Evolutionary conservation across 371 early-diverging fungal genomes (phyloP).

Genomic region (Rhizopus delemar): DNA sequence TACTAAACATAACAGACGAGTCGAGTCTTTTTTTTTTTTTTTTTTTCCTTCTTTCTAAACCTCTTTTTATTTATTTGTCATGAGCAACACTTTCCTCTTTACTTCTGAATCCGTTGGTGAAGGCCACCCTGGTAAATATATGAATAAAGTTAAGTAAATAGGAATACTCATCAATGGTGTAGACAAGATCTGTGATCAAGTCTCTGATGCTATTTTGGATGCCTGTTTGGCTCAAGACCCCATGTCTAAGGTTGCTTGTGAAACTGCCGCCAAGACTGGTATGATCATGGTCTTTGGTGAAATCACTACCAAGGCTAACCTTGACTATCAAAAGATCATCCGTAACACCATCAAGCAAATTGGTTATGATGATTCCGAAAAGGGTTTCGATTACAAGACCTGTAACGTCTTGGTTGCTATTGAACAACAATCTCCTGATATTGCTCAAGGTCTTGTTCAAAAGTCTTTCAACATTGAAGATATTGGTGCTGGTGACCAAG

Average conservation of each 20-base stretch:
- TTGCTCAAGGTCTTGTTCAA: slow-evolving; percentile 94
- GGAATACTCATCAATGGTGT: background rate
- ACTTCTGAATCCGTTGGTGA: slow-evolving; percentile 99
- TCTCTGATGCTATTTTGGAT: slow-evolving; percentile 98
- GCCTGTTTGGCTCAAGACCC: slow-evolving; percentile 96
- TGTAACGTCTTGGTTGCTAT: slow-evolving; percentile 98
- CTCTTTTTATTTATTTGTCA: slow-evolving; percentile 9
- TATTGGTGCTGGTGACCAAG: slow-evolving; percentile 99
- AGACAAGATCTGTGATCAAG: slow-evolving; percentile 99
- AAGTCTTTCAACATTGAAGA: slow-evolving; percentile 89
- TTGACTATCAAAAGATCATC: slow-evolving; percentile 98
- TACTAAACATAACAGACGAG: background rate
- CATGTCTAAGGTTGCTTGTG: slow-evolving; percentile 98
- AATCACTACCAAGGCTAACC: slow-evolving; percentile 95
- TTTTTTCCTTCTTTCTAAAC: slow-evolving; percentile 8
- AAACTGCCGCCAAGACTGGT: slow-evolving; percentile 99
- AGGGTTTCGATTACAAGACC: slow-evolving; percentile 99
- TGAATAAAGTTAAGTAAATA: background rate
- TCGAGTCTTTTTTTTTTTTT: slow-evolving; percentile 21
- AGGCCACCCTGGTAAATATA: slow-evolving; percentile 91
- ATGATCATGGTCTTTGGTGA: slow-evolving; percentile 99
- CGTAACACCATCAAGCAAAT: slow-evolving; percentile 97
- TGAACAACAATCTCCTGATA: slow-evolving; percentile 99
- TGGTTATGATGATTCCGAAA: slow-evolving; percentile 96
- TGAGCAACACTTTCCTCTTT: slow-evolving; percentile 86